A percentile compares a stretch with the other conserved stretches of the same genome.
These are phyloP conservation scores for Pleurotus djamor DNA, from an alignment of 768 basidiomycete species.

Conservation along the genomic window DNA sequence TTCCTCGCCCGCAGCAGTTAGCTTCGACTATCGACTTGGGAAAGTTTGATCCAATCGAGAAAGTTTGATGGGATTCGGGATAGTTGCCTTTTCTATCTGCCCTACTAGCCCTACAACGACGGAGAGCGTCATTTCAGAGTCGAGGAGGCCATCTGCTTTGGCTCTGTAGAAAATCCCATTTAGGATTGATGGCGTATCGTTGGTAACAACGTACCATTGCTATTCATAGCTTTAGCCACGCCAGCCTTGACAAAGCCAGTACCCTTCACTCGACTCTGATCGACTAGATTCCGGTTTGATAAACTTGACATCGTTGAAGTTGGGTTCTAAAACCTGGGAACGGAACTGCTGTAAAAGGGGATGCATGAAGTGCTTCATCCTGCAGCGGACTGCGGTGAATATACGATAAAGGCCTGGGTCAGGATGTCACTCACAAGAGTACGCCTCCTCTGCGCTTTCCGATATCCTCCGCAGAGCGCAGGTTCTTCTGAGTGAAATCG, in stretches of 20 bases:
- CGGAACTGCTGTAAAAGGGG: constrained; percentile 71
- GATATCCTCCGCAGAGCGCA: constrained; percentile 44
- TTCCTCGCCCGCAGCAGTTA: no score
- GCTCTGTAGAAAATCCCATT: no score
- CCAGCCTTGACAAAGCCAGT: constrained; percentile 84
- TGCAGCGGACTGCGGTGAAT: constrained; percentile 23
- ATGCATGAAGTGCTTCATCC: constrained; percentile 85
- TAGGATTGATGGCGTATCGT: neutral
- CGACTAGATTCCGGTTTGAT: constrained; percentile 86
- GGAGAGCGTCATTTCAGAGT: no score
- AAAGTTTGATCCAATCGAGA: no score
- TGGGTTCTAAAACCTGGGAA: constrained; percentile 47
- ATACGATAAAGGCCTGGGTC: constrained; percentile 2
- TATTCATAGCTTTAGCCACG: neutral
- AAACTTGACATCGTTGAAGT: constrained; percentile 65
- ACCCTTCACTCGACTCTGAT: constrained; percentile 76
- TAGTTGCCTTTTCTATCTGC: no score
- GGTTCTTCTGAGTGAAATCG: constrained; percentile 55
- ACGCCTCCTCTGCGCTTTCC: constrained; percentile 45
- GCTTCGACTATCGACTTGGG: no score
- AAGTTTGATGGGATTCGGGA: no score
- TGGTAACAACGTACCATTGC: neutral
- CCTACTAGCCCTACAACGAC: no score
- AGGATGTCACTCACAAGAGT: constrained; percentile 46
- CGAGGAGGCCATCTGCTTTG: no score